Percentiles rank a stretch among this genome's conserved stretches.
Conservation (phyloP, 1,139 yeast species). For the Meyerozyma sp. region DNA sequence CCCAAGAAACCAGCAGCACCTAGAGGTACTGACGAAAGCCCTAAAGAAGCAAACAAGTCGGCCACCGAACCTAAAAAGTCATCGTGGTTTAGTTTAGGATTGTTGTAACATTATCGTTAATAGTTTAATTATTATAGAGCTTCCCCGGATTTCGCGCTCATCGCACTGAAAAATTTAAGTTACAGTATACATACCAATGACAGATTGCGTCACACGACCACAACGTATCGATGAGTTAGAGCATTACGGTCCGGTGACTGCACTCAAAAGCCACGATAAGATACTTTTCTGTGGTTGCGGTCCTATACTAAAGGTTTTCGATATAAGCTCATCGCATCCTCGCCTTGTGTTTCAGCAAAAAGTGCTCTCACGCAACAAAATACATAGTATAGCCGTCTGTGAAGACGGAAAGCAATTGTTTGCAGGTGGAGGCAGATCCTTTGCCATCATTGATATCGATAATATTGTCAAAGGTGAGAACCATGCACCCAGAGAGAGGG, state of each 20-base stretch:
- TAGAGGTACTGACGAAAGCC: neutral
- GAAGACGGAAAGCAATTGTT: slow-evolving; percentile 28
- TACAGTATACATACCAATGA: neutral
- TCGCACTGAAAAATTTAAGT: neutral
- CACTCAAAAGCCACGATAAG: slow-evolving; percentile 41
- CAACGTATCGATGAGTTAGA: slow-evolving; percentile 2
- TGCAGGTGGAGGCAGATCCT: slow-evolving; percentile 72
- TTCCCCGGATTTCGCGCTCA: neutral
- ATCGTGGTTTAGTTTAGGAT: neutral
- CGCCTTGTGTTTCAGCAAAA: slow-evolving; percentile 32
- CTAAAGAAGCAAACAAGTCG: too few relatives aligned
- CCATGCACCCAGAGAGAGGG: slow-evolving; percentile 31
- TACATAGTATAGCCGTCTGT: slow-evolving; percentile 61
- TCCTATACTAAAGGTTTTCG: slow-evolving; percentile 53
- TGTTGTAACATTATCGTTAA: neutral
- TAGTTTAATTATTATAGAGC: too few relatives aligned
- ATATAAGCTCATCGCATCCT: slow-evolving; percentile 11
- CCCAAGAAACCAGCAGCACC: neutral
- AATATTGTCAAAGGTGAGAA: slow-evolving; percentile 13
- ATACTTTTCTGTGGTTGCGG: slow-evolving; percentile 71
- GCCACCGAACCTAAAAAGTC: too few relatives aligned
- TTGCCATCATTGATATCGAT: slow-evolving; percentile 36
- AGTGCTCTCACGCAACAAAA: slow-evolving; percentile 65
- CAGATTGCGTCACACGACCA: slow-evolving; percentile 1
- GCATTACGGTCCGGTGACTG: slow-evolving; percentile 78